Evolutionary conservation across 2,329 filamentous ascomycete species (phyloP).

Genomic region (Nannizziopsis barbatae): DNA sequence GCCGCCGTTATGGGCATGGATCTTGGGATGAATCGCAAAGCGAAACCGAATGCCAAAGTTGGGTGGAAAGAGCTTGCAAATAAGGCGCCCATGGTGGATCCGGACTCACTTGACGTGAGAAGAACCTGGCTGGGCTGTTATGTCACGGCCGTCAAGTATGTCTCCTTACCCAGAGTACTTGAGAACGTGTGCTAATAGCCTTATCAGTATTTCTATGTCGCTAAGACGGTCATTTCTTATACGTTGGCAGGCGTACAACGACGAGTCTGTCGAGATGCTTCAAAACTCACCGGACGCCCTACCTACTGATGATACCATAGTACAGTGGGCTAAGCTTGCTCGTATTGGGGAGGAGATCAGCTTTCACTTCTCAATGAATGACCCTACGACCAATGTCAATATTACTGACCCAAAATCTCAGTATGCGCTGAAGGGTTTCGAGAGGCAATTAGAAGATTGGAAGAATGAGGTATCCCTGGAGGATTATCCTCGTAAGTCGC

Average conservation of each 20-base stretch:
- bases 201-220: constrained; percentile 45
- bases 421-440: constrained; percentile 53
- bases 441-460: constrained; percentile 54
- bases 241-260: constrained; percentile 53
- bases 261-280: constrained; percentile 49
- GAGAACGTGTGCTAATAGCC: constrained; percentile 1
- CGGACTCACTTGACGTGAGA: constrained; percentile 46
- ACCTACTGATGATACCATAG: constrained; percentile 46
- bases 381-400: constrained; percentile 42
- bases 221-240: constrained; percentile 48
- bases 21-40: constrained; percentile 58
- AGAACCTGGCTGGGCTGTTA: constrained; percentile 52
- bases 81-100: constrained; percentile 30
- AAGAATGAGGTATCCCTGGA: constrained; percentile 43
- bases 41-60: constrained; percentile 26
- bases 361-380: constrained; percentile 56
- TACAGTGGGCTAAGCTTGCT: constrained; percentile 48
- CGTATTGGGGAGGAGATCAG: constrained; percentile 59
- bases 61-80: constrained; percentile 32
- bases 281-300: constrained; percentile 46
- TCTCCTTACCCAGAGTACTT: constrained; percentile 9
- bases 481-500: constrained; percentile 46
- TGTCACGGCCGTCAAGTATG: constrained; percentile 47
- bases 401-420: constrained; percentile 54
- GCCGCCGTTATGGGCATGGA: constrained; percentile 74